Evolutionary conservation across 257 asterid species (phyloP), one percentile per base, ranked within the genome.

Genomic region (Petunia secreta): DNA sequence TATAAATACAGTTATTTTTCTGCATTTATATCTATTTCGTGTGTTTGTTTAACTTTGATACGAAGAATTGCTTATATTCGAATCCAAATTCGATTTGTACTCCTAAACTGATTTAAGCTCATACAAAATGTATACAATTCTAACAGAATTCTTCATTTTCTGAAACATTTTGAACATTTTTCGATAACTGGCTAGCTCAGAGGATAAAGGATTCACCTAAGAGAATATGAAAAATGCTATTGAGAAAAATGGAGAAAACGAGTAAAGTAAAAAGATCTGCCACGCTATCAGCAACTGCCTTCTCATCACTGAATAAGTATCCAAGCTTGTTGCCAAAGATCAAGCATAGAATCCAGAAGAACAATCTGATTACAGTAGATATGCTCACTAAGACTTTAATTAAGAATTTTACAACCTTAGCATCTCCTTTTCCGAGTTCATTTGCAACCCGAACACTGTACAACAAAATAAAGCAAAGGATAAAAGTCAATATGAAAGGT

Each of bases 351-450:
- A 90, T 40, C 79, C 83, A 87, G 71, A 92, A 90, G 48, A 87
- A 15, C 6, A 87, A 0, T 15, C 93, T 95, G 14, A 93, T 84
- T 34, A 78, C 3, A 3, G 80, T 2, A 1, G 94, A 92, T 8
- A 89, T 91, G 75, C 82, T 63, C 78, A 91, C 40, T 53, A 92
- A 78, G 66, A 93, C 92, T 83, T 91, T 90, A 71, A 93, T 91
- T 4, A 97, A 89, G 65, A 92, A 93, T 57, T 80, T 90, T n/a
- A 71, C 80, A 40, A 96, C 96, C 58, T 88, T 88, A 2, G 96
- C 93, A 62, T 93, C 92, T 82, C 96, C 97, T 73, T 88, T 89
- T 38, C 96, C 97, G 1, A 93, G 88, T 74, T 93, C 98, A 63
- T 93, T 93, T 2, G 98, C 94, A 39, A 92, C 85, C 5, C 98